Conservation (phyloP, 352 stramenopile species). For the Pythium apleroticum region DNA sequence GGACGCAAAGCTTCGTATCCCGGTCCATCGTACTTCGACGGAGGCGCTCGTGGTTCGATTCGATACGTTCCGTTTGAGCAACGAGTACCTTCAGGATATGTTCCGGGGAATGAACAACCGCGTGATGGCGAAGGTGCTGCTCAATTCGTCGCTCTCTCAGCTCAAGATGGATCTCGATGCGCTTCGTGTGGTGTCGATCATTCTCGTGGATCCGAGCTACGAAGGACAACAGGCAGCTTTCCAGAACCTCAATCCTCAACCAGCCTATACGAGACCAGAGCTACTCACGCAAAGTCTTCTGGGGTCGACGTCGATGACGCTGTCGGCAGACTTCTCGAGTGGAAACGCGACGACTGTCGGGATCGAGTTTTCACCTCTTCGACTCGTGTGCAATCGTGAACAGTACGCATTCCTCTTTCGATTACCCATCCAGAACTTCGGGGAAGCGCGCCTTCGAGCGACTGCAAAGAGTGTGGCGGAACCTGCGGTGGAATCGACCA, state of each 20-base stretch:
- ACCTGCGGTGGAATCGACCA: not conserved
- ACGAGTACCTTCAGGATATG: conserved; percentile 60
- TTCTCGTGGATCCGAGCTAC: conserved; percentile 52
- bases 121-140: conserved; percentile 79
- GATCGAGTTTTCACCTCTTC: conserved; percentile 56
- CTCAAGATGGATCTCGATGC: conserved; percentile 63
- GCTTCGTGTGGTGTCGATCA: conserved; percentile 73
- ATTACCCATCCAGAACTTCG: conserved; percentile 73
- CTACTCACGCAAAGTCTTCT: conserved; percentile 59
- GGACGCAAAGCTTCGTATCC: conserved; percentile 75
- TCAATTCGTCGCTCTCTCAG: conserved; percentile 80
- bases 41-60: conserved; percentile 75
- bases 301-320: conserved; percentile 57
- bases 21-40: conserved; percentile 71
- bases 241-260: conserved; percentile 23
- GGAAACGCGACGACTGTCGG: conserved; percentile 54
- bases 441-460: conserved; percentile 43
- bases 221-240: conserved; percentile 24
- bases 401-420: conserved; percentile 80
- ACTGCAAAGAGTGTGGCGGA: not conserved
- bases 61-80: conserved; percentile 61
- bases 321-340: conserved; percentile 65
- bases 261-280: conserved; percentile 39
- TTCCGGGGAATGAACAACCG: conserved; percentile 71
- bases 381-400: conserved; percentile 80